Evolutionary conservation across 1,139 yeast genomes (phyloP), one percentile per base, ranked within the genome.

Genomic region (Magnusiomyces ingens): DNA sequence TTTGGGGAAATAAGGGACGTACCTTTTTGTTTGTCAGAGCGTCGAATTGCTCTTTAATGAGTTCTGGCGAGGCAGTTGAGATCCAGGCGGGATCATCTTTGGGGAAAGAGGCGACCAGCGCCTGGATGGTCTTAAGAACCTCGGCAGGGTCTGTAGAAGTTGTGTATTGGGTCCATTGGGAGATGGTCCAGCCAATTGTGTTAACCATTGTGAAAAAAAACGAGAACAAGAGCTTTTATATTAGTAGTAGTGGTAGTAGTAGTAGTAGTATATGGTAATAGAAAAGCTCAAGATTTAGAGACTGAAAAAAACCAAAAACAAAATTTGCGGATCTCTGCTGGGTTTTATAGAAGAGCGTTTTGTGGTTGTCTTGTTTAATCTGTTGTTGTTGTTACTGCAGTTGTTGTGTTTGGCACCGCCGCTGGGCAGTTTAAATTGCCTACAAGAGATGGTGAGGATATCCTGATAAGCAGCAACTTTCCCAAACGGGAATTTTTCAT

Each of bases 91-190:
- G 41, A 35, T 18, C 48, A 11, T 6, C 5, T 11, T 17, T 21
- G 6, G 48, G n/a, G 15, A 45, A 45, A 45, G 41, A 45, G 18
- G 41, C 40, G 19, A 45, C 48, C 17, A 45, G 48, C 13, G 21
- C 40, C 40, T 69, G 59, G 49, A 90, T 73, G 42, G 75, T 64
- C 10, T 73, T 69, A 52, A 77, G 77, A 11, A 95, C 87, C 51
- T 77, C 78, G 26, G 75, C 76, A 13, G 89, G 84, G 1, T 87
- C 75, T n/a, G 84, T 70, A 49, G 76, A 74, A 61, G 69, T 72
- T 67, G 89, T 95, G 74, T 80, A 85, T 45, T 77, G 70, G 48
- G 76, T 72, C 96, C 96, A 90, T 59, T 90, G 81, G 22, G 74
- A 65, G 42, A 81, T 72, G n/a, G 86, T 76, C 85, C 85, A 81